A percentile compares a stretch with the other conserved stretches of the same genome.
phyloP scores from a whole-genome alignment of 441 rosid species.

The Daphne laureola region DNA sequence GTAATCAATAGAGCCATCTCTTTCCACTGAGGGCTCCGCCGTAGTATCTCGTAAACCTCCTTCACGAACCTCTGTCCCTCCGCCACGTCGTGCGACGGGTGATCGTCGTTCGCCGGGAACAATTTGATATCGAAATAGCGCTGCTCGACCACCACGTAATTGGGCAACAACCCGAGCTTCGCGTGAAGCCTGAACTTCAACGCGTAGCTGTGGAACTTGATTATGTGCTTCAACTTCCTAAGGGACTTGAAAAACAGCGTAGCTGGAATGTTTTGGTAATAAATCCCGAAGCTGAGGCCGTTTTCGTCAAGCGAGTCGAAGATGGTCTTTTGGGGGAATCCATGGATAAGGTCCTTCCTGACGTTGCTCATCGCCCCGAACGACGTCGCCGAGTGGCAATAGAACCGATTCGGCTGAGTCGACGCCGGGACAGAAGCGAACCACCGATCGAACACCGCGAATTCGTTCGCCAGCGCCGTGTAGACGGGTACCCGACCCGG shows the following conservation, averaged over 20 bases:
- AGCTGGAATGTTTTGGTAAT: constrained; percentile 92
- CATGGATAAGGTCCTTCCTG: constrained; percentile 66
- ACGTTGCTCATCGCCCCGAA: constrained; percentile 85
- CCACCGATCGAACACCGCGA: constrained; percentile 86
- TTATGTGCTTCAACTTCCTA: constrained; percentile 55
- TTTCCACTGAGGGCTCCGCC: constrained; percentile 91
- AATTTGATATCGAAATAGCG: constrained; percentile 59
- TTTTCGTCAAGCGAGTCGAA: constrained; percentile 82
- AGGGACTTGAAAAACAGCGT: constrained; percentile 66
- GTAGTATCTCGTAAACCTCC: constrained; percentile 80
- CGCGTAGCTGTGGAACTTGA: constrained; percentile 54
- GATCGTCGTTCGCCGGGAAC: constrained; percentile 85
- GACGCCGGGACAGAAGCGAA: constrained; percentile 95
- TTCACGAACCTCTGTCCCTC: constrained; percentile 79
- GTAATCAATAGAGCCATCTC: constrained; percentile 87
- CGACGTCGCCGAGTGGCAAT: constrained; percentile 93
- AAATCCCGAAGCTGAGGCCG: constrained; percentile 72
- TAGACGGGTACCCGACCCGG: constrained; percentile 61
- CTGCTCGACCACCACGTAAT: constrained; percentile 83
- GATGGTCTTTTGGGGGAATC: constrained; percentile 85
- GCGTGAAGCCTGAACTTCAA: constrained; percentile 65
- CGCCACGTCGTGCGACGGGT: constrained; percentile 91
- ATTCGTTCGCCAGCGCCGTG: constrained; percentile 72
- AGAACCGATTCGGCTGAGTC: constrained; percentile 94
- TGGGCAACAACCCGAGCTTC: constrained; percentile 59